Conservation (phyloP, 2,329 filamentous ascomycete species). For the Mollisiaceae sp. region DNA sequence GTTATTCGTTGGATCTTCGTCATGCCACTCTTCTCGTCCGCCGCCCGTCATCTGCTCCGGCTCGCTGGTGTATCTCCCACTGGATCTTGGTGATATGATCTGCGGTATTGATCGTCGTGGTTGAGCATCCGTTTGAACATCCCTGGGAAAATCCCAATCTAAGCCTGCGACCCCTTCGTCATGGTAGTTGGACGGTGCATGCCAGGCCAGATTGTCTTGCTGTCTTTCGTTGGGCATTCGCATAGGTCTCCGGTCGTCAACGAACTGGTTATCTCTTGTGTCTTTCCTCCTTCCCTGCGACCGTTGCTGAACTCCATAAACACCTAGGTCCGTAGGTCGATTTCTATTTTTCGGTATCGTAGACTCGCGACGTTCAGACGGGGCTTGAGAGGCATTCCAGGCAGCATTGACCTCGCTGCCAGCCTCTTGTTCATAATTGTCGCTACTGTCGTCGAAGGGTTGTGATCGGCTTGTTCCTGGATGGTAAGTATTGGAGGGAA, state of each 20-base stretch:
- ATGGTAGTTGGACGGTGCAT: neutral
- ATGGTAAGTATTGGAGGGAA: too few species aligned
- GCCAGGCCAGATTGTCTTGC: neutral
- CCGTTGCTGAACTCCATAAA: neutral
- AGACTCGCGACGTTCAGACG: neutral
- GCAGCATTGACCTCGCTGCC: neutral
- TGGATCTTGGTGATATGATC: conserved; percentile 1
- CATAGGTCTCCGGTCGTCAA: neutral
- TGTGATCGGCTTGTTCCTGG: neutral
- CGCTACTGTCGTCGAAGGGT: neutral
- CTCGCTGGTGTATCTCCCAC: neutral
- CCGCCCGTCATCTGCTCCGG: neutral
- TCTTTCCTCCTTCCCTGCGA: neutral
- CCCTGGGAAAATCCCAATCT: neutral
- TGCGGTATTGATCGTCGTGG: neutral
- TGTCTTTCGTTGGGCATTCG: neutral
- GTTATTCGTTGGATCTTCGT: neutral
- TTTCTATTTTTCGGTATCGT: neutral
- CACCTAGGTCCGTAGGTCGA: neutral
- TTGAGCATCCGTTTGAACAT: neutral
- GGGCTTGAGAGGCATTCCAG: neutral
- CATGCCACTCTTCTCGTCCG: neutral
- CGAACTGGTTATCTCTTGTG: neutral
- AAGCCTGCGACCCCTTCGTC: neutral
- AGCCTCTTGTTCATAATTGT: neutral